Percentiles rank a stretch among this genome's conserved stretches.
phyloP scores from a whole-genome alignment of 352 stramenopile species.

The Phytophthora lateralis region DNA sequence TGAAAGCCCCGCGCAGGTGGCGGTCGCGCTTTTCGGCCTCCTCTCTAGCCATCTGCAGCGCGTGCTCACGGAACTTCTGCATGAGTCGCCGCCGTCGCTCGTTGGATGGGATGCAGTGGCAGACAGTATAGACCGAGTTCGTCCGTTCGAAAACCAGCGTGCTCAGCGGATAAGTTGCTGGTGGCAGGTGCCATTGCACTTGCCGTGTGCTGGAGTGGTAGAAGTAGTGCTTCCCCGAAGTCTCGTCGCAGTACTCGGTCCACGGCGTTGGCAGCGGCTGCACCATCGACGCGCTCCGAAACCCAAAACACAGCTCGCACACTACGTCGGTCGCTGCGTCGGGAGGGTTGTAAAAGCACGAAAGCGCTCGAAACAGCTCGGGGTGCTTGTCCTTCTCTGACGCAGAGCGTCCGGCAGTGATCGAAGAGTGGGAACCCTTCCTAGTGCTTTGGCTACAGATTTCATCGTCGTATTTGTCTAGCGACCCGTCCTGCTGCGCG shows the following conservation, averaged over 20 bases:
- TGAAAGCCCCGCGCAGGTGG: conserved; percentile 58
- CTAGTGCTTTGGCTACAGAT: conserved; percentile 3
- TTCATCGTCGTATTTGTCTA: conserved; percentile 2
- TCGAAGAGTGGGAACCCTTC: neutral
- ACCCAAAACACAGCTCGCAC: conserved; percentile 54
- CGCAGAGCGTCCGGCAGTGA: neutral
- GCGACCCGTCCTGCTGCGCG: conserved; percentile 19
- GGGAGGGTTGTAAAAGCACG: conserved; percentile 53
- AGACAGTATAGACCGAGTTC: conserved; percentile 63
- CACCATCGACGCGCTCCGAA: conserved; percentile 42
- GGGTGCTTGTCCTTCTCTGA: conserved; percentile 35
- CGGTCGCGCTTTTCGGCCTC: conserved; percentile 51
- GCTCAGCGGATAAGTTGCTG: conserved; percentile 41
- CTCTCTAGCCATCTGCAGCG: conserved; percentile 38
- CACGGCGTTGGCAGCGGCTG: conserved; percentile 43
- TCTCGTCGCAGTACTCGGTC: conserved; percentile 57
- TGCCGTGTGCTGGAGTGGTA: conserved; percentile 44
- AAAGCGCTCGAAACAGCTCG: conserved; percentile 37
- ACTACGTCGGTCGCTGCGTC: conserved; percentile 57
- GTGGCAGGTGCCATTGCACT: conserved; percentile 53
- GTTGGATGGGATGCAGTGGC: conserved; percentile 60
- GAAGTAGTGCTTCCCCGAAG: conserved; percentile 56
- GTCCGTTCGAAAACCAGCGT: conserved; percentile 60
- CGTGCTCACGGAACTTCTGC: conserved; percentile 61
- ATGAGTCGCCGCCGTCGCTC: conserved; percentile 52